These are phyloP conservation scores for Canavalia gladiata DNA, from an alignment of 306 rosid species.

Conservation along the genomic window DNA sequence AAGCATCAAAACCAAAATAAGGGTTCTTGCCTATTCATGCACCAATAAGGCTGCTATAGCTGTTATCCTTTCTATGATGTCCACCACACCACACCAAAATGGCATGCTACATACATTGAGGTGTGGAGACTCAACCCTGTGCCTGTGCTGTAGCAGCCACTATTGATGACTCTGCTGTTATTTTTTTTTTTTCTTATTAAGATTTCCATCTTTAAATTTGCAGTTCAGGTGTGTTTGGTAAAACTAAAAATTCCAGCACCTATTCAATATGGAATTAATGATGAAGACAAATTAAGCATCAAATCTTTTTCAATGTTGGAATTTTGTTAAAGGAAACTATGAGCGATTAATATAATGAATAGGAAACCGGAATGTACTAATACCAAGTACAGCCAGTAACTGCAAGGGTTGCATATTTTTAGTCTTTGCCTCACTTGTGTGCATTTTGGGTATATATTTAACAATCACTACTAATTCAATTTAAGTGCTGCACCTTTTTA, in stretches of 20 bases:
- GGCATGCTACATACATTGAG: too few species aligned
- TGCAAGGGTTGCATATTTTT: conserved; percentile 15
- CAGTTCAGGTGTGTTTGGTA: not conserved
- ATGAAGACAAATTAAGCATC: not conserved
- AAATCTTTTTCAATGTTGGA: not conserved
- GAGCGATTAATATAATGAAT: not conserved
- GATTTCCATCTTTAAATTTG: conserved; percentile 17
- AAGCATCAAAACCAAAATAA: not conserved
- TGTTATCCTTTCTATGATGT: too few species aligned
- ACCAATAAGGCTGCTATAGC: too few species aligned
- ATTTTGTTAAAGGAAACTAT: not conserved
- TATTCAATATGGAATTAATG: not conserved
- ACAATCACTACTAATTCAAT: not conserved
- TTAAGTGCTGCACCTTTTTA: not conserved
- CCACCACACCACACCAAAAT: too few species aligned
- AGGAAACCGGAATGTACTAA: not conserved
- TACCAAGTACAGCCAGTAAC: not conserved
- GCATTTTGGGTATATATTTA: not conserved
- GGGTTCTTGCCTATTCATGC: too few species aligned
- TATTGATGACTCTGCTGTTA: not conserved
- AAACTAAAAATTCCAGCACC: conserved; percentile 8
- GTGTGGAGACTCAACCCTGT: too few species aligned
- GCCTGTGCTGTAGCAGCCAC: not conserved
- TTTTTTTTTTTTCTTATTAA: not conserved
- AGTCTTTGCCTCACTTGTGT: not conserved